phyloP scores from a whole-genome alignment of 1,284 basidiomycete species.

The Kwoniella shivajii region DNA sequence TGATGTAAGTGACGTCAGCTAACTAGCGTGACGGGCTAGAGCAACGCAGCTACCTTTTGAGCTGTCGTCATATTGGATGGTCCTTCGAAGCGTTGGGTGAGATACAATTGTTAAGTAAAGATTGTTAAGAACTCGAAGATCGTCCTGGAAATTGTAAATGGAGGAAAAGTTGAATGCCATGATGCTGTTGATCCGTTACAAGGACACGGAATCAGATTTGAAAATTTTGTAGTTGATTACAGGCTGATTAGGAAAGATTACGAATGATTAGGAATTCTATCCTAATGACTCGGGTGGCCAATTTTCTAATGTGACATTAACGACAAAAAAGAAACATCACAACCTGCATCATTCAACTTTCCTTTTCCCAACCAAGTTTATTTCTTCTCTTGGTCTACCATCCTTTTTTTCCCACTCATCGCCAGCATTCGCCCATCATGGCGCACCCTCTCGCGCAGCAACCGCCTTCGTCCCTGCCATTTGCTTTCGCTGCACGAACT shows the following conservation, averaged over 20 bases:
- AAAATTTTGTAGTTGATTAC: no score
- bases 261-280: no score
- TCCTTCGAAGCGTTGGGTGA: background rate
- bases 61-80: slow-evolving; percentile 51
- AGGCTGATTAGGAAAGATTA: no score
- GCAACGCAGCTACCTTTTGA: slow-evolving; percentile 42
- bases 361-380: no score
- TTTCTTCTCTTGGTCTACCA: background rate
- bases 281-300: no score
- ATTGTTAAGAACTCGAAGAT: no score
- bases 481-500: slow-evolving; percentile 42
- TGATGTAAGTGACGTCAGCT: background rate
- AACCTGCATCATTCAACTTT: no score
- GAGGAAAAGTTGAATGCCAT: background rate
- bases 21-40: background rate
- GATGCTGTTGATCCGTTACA: no score
- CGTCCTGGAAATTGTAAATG: background rate
- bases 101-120: background rate
- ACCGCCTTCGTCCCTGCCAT: slow-evolving; percentile 43
- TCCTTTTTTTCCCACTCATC: background rate
- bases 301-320: no score
- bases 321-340: no score
- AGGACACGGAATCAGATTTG: no score
- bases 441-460: slow-evolving; percentile 51
- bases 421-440: slow-evolving; percentile 28